Conservation (phyloP, 495 filamentous ascomycete species). For the Peziza echinospora region DNA sequence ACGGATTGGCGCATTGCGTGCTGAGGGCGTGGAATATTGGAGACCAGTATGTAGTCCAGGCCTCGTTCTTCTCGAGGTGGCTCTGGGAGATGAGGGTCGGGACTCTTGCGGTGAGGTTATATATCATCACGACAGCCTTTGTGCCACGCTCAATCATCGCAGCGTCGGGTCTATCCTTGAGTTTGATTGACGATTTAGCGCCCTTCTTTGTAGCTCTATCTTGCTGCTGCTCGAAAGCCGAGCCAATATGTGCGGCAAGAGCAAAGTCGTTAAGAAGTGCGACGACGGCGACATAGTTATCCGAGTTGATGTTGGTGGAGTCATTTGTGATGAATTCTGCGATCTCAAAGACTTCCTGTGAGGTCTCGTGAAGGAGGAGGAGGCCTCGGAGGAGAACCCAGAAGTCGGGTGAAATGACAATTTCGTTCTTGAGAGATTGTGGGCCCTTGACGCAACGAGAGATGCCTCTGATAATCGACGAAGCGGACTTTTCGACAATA, state of each 20-base stretch:
- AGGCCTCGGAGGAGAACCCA: slow-evolving; percentile 77
- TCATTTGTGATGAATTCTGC: slow-evolving; percentile 43
- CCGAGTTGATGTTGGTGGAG: slow-evolving; percentile 61
- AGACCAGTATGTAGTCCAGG: slow-evolving; percentile 96
- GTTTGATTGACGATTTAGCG: not conserved
- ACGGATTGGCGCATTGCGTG: slow-evolving; percentile 82
- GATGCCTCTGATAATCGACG: slow-evolving; percentile 55
- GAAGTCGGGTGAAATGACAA: slow-evolving; percentile 90
- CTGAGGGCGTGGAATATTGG: slow-evolving; percentile 79
- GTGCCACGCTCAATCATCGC: slow-evolving; percentile 55
- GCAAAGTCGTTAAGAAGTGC: slow-evolving; percentile 76
- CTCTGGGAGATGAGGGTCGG: slow-evolving; percentile 76
- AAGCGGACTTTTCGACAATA: slow-evolving; percentile 50
- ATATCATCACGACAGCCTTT: slow-evolving; percentile 59
- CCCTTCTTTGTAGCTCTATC: slow-evolving; percentile 31
- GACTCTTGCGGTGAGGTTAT: slow-evolving; percentile 55
- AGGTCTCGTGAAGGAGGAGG: slow-evolving; percentile 40
- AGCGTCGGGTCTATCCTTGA: slow-evolving; percentile 33
- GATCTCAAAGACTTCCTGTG: slow-evolving; percentile 61
- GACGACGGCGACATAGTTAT: slow-evolving; percentile 82
- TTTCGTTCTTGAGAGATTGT: slow-evolving; percentile 57
- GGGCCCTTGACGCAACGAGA: slow-evolving; percentile 55
- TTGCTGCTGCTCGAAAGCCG: slow-evolving; percentile 54
- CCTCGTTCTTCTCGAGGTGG: slow-evolving; percentile 74
- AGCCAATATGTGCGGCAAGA: slow-evolving; percentile 59